These are phyloP conservation scores for Russula lepida DNA, from an alignment of 768 basidiomycete genomes.

Conservation along the genomic window DNA sequence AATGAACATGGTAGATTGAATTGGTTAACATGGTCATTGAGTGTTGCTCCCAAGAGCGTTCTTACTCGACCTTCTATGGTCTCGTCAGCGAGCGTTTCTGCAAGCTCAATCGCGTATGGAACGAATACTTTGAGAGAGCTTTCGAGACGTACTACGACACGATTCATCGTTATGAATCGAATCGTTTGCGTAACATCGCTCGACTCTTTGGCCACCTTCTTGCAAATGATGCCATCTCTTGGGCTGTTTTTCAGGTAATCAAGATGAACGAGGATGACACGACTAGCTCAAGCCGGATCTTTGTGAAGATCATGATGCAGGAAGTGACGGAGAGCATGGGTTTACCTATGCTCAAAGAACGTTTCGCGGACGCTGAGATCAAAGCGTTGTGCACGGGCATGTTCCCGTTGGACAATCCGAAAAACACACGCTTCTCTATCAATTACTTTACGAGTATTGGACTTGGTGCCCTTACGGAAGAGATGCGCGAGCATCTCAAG, in stretches of 20 bases:
- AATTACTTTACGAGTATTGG: slow-evolving; percentile 98
- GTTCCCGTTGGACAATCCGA: slow-evolving; percentile 96
- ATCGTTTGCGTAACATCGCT: slow-evolving; percentile 93
- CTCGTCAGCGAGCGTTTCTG: slow-evolving; percentile 93
- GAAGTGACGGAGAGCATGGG: slow-evolving; percentile 96
- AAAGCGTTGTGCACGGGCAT: slow-evolving; percentile 64
- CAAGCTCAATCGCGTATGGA: slow-evolving; percentile 94
- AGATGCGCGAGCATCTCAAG: slow-evolving; percentile 94
- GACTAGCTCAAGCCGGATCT: slow-evolving; percentile 92
- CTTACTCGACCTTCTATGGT: slow-evolving; percentile 96
- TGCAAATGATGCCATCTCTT: slow-evolving; percentile 80
- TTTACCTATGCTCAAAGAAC: slow-evolving; percentile 71
- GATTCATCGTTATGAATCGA: slow-evolving; percentile 98
- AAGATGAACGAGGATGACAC: slow-evolving; percentile 98
- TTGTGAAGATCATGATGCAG: slow-evolving; percentile 92
- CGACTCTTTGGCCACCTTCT: slow-evolving; percentile 93
- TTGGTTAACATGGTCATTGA: slow-evolving; percentile 98
- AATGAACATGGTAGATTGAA: slow-evolving; percentile 59
- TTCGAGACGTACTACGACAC: slow-evolving; percentile 90
- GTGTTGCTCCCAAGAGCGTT: slow-evolving; percentile 99
- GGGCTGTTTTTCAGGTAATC: slow-evolving; percentile 76
- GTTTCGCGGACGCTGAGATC: slow-evolving; percentile 85
- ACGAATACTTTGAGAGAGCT: slow-evolving; percentile 77
- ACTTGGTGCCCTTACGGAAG: slow-evolving; percentile 83
- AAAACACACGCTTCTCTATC: slow-evolving; percentile 93